These are phyloP conservation scores for Colletotrichum lini DNA, from an alignment of 2,329 filamentous ascomycete genomes.

Conservation along the genomic window DNA sequence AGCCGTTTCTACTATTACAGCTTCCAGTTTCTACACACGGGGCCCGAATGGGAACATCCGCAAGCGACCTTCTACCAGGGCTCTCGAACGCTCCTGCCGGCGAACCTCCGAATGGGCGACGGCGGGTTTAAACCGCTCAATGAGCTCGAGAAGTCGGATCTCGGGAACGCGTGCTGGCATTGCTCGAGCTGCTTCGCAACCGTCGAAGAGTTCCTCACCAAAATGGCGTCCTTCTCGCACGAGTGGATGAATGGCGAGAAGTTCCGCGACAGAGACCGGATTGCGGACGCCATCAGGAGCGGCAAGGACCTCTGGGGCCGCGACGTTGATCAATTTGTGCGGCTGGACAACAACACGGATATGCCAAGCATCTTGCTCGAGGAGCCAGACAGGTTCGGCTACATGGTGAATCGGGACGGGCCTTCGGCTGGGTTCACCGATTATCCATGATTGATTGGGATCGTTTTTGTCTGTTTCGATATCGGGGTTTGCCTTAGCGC, in stretches of 20 bases:
- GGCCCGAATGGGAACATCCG: conserved; percentile 68
- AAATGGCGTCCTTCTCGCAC: conserved; percentile 64
- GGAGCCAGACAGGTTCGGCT: conserved; percentile 57
- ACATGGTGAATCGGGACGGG: conserved; percentile 63
- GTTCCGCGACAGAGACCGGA: conserved; percentile 63
- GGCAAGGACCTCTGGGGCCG: conserved; percentile 71
- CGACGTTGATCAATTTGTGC: conserved; percentile 60
- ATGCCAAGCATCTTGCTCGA: conserved; percentile 64
- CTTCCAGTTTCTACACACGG: conserved; percentile 65
- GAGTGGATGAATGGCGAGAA: conserved; percentile 63
- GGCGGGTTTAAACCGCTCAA: conserved; percentile 38
- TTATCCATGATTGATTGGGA: conserved; percentile 50
- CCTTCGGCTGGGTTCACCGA: conserved; percentile 63
- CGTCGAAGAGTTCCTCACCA: conserved; percentile 67
- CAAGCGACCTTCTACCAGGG: conserved; percentile 70
- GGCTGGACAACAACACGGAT: conserved; percentile 66
- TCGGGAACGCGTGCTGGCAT: conserved; percentile 70
- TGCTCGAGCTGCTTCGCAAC: conserved; percentile 74
- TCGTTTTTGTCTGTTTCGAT: not conserved
- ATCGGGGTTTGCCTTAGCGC: not conserved
- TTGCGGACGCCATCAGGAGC: conserved; percentile 64
- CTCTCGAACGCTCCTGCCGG: conserved; percentile 64
- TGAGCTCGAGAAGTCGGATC: conserved; percentile 49
- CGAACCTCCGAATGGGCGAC: conserved; percentile 63
- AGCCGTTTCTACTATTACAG: conserved; percentile 71